phyloP scores from a whole-genome alignment of 2,329 filamentous ascomycete species.

The Cercospora sp. region DNA sequence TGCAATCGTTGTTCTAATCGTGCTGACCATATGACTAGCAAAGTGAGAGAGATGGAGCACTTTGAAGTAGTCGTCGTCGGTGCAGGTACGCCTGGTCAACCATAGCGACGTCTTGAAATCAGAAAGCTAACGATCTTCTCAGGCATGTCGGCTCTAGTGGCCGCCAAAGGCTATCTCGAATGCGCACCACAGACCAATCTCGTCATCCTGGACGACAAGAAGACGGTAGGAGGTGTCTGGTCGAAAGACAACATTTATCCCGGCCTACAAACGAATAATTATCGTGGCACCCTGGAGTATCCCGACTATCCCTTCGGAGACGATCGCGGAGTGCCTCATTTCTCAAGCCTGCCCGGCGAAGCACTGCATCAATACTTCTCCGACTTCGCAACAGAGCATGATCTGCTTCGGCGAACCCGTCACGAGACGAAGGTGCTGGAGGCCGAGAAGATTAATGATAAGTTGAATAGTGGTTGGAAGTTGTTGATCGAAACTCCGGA shows the following conservation, averaged over 20 bases:
- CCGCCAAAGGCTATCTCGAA: slow-evolving; percentile 19
- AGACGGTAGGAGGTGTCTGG: slow-evolving; percentile 21
- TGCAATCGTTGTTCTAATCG: not conserved
- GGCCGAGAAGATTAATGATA: slow-evolving; percentile 14
- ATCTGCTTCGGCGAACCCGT: slow-evolving; percentile 8
- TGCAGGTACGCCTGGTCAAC: slow-evolving; percentile 8
- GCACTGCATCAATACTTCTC: slow-evolving; percentile 18
- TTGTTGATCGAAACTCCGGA: slow-evolving; percentile 5
- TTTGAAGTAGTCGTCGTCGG: slow-evolving; percentile 19
- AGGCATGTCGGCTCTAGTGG: slow-evolving; percentile 17
- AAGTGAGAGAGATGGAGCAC: slow-evolving; percentile 12
- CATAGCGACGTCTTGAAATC: not conserved
- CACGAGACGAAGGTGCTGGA: slow-evolving; percentile 13
- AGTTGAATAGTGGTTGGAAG: slow-evolving; percentile 14
- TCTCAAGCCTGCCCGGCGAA: slow-evolving; percentile 13
- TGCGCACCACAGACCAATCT: slow-evolving; percentile 15
- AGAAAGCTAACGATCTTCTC: not conserved
- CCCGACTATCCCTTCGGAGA: slow-evolving; percentile 19
- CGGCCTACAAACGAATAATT: slow-evolving; percentile 17
- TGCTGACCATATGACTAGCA: not conserved
- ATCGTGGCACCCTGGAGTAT: slow-evolving; percentile 16
- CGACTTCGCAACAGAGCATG: slow-evolving; percentile 14
- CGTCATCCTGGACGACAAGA: slow-evolving; percentile 18
- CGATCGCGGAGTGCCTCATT: slow-evolving; percentile 11
- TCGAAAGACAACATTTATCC: slow-evolving; percentile 18